Conservation (phyloP, 2,329 filamentous ascomycete genomes). For the Curvularia verruculosa region DNA sequence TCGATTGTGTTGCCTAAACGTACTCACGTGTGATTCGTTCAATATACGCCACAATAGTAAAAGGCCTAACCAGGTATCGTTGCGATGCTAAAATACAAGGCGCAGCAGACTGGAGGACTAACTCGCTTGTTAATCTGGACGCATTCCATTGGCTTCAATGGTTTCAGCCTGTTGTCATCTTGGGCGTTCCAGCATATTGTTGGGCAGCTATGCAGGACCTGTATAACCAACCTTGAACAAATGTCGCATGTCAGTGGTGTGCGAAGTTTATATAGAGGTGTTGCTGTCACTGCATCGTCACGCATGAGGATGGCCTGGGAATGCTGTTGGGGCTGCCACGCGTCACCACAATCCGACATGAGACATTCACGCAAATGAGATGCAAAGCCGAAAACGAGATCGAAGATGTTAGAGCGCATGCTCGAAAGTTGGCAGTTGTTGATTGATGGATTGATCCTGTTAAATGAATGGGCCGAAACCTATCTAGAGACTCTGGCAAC, state of each 20-base stretch:
- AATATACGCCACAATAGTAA: background rate
- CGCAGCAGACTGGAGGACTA: slow-evolving; percentile 23
- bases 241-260: slow-evolving; percentile 1
- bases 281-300: background rate
- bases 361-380: background rate
- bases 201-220: slow-evolving; percentile 24
- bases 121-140: slow-evolving; percentile 20
- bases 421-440: background rate
- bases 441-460: no score
- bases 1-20: background rate
- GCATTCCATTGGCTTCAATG: slow-evolving; percentile 29
- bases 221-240: background rate
- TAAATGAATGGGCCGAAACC: no score
- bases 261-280: background rate
- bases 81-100: slow-evolving; percentile 5
- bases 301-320: background rate
- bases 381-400: background rate
- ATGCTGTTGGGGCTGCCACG: background rate
- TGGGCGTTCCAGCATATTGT: slow-evolving; percentile 19
- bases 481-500: background rate
- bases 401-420: background rate
- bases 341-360: background rate
- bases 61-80: background rate
- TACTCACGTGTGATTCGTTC: background rate
- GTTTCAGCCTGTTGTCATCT: slow-evolving; percentile 26